phyloP scores from a whole-genome alignment of 345 rosid genomes.

The Cardamine resedifolia region DNA sequence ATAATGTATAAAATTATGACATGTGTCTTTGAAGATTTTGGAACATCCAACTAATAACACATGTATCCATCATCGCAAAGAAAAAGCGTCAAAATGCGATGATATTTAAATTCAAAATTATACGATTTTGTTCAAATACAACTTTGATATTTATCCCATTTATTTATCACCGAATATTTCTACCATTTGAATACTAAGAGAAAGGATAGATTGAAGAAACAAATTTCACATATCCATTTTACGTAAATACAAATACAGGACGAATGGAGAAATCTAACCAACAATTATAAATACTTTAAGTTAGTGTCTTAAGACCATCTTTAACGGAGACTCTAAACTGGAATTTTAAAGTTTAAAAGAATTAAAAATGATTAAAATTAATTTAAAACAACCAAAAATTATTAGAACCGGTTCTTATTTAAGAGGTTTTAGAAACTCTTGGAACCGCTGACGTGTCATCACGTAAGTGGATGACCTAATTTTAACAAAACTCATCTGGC shows the following conservation, averaged over 20 bases:
- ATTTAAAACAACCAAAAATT: too few species aligned
- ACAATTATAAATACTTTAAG: not conserved
- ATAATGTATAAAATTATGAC: not conserved
- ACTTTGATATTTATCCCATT: not conserved
- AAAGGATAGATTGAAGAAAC: not conserved
- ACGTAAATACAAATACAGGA: not conserved
- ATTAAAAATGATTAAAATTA: too few species aligned
- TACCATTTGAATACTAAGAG: not conserved
- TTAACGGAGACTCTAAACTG: too few species aligned
- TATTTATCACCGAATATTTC: not conserved
- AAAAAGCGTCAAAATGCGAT: not conserved
- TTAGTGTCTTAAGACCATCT: not conserved
- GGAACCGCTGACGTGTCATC: too few species aligned
- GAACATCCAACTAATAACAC: slow-evolving; percentile 16
- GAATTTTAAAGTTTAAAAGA: too few species aligned
- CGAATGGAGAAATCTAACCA: not conserved
- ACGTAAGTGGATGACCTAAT: too few species aligned
- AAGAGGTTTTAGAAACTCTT: too few species aligned
- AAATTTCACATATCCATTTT: not conserved
- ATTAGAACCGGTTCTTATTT: too few species aligned
- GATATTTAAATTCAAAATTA: not conserved
- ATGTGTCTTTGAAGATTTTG: not conserved
- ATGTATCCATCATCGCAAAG: not conserved
- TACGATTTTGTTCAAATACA: not conserved
- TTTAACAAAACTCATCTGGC: too few species aligned